A percentile compares a stretch with the other conserved stretches of the same genome.
These are phyloP conservation scores for Leucocoprinus leucothites DNA, from an alignment of 768 basidiomycete genomes.

Conservation along the genomic window DNA sequence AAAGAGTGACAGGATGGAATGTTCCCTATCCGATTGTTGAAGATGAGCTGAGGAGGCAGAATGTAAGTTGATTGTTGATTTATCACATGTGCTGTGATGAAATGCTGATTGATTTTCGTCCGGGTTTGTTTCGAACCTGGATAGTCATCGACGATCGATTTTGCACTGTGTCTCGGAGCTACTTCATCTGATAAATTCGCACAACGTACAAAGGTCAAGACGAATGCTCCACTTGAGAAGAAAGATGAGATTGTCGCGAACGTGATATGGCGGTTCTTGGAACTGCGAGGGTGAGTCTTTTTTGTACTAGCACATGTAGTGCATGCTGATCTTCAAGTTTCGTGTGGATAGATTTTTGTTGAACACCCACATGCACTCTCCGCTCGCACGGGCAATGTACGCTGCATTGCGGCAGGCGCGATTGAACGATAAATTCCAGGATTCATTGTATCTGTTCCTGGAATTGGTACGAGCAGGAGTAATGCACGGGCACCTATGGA, in stretches of 20 bases:
- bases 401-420: constrained; percentile 73
- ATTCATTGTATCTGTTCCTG: constrained; percentile 90
- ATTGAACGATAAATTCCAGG: constrained; percentile 98
- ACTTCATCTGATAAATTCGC: constrained; percentile 81
- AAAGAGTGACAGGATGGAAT: constrained; percentile 87
- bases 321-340: background rate
- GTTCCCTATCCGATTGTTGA: constrained; percentile 84
- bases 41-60: constrained; percentile 93
- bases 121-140: background rate
- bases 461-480: constrained; percentile 96
- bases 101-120: background rate
- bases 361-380: constrained; percentile 85
- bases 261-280: constrained; percentile 97
- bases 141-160: constrained; percentile 96
- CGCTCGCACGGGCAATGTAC: constrained; percentile 90
- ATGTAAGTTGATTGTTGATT: constrained; percentile 56
- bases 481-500: constrained; percentile 93
- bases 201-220: constrained; percentile 72
- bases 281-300: constrained; percentile 85
- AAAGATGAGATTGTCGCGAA: constrained; percentile 99
- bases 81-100: constrained; percentile 14
- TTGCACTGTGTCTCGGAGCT: constrained; percentile 90
- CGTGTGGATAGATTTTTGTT: constrained; percentile 70
- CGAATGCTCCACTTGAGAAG: constrained; percentile 73
- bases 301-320: too few species aligned